These are phyloP conservation scores for Vanrija sp. DNA, from an alignment of 1,284 basidiomycete genomes.

Conservation along the genomic window DNA sequence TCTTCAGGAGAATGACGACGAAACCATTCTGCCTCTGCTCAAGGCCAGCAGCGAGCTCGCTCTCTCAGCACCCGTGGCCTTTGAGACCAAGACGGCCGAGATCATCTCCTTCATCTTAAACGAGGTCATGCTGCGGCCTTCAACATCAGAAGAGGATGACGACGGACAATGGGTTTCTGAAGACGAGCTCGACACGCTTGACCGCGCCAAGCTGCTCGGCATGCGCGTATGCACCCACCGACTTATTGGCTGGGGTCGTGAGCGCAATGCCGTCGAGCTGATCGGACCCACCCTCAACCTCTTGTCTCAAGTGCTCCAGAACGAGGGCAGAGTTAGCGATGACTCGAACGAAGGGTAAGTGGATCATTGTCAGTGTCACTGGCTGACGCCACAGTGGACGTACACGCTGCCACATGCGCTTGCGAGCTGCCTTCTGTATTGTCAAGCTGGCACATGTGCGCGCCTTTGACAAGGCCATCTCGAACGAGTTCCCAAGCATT, in stretches of 20 bases:
- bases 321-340: constrained; percentile 62
- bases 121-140: constrained; percentile 62
- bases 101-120: constrained; percentile 70
- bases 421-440: constrained; percentile 75
- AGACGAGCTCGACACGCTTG: constrained; percentile 52
- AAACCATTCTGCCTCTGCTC: constrained; percentile 63
- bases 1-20: constrained; percentile 57
- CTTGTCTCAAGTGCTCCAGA: constrained; percentile 62
- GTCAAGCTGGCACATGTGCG: constrained; percentile 70
- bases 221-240: constrained; percentile 76
- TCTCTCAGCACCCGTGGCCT: constrained; percentile 63
- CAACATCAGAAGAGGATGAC: constrained; percentile 49
- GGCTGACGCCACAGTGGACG: constrained; percentile 22
- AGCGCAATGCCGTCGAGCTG: constrained; percentile 61
- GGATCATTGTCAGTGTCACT: not conserved
- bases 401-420: constrained; percentile 56
- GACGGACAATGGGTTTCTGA: constrained; percentile 66
- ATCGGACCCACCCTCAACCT: constrained; percentile 70
- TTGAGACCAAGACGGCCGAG: constrained; percentile 70
- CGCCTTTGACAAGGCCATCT: constrained; percentile 60
- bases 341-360: constrained; percentile 61
- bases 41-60: constrained; percentile 72
- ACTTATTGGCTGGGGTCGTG: constrained; percentile 62
- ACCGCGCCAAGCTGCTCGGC: constrained; percentile 64
- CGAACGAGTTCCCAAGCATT: constrained; percentile 63